Conservation (phyloP, 331 rosid species). For the Cydonia oblonga region DNA sequence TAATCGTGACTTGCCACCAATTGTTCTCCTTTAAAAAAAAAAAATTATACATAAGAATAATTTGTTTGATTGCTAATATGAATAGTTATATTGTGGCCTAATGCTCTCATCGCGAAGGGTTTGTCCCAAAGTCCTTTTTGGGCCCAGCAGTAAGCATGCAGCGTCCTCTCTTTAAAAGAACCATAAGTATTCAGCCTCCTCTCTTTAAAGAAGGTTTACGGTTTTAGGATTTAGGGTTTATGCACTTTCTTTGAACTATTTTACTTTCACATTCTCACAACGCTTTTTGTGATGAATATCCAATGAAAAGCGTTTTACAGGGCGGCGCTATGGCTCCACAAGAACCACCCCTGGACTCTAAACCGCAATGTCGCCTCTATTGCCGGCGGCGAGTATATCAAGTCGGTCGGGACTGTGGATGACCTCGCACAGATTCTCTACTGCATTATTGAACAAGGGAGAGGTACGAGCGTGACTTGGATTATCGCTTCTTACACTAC, state of each 20-base stretch:
- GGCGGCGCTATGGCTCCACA: constrained; percentile 18
- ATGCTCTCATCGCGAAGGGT: neutral
- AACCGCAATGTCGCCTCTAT: constrained; percentile 28
- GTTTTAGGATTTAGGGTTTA: too few species aligned
- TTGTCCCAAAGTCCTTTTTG: neutral
- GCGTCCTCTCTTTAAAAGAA: neutral
- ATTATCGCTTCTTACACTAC: constrained; percentile 14
- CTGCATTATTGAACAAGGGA: constrained; percentile 19
- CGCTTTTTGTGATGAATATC: neutral
- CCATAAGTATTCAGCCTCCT: too few species aligned
- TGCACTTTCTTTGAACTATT: too few species aligned
- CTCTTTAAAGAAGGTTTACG: too few species aligned
- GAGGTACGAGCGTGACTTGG: constrained; percentile 6
- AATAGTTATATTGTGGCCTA: too few species aligned
- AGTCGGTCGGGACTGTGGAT: too few species aligned
- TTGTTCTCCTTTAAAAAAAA: too few species aligned
- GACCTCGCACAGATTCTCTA: too few species aligned
- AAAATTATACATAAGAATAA: too few species aligned
- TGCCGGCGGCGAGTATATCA: constrained; percentile 10
- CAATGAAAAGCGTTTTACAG: too few species aligned
- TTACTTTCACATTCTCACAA: too few species aligned
- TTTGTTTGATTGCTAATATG: neutral
- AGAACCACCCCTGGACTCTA: constrained; percentile 37
- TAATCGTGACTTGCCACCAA: too few species aligned
- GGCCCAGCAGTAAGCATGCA: neutral